Evolutionary conservation across 208 protist genomes (phyloP).

Genomic region (Trypanosoma scelopori): DNA sequence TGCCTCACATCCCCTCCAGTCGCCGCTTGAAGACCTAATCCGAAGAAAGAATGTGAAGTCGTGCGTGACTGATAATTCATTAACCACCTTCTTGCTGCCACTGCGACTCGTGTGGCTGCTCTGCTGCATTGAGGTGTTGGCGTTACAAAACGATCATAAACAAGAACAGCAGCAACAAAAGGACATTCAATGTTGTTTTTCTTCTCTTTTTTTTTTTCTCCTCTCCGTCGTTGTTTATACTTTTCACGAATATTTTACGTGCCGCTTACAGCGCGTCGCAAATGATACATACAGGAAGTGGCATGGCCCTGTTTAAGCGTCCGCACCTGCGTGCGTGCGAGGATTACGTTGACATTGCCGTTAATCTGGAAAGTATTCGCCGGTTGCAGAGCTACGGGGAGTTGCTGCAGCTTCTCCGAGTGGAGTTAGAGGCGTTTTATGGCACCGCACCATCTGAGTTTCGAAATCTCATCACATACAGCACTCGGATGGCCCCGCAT

Average conservation of each 20-base stretch:
- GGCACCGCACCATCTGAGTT: conserved; percentile 14
- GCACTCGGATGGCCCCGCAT: conserved; percentile 28
- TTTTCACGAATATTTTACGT: not conserved
- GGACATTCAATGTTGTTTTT: too few relatives aligned
- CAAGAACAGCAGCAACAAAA: too few relatives aligned
- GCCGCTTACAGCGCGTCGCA: not conserved
- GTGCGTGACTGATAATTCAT: too few relatives aligned
- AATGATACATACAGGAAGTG: not conserved
- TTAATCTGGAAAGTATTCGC: conserved; percentile 47
- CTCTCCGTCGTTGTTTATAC: conserved; percentile 12
- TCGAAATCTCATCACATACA: conserved; percentile 43
- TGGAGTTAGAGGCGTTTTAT: conserved; percentile 53
- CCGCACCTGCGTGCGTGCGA: conserved; percentile 49
- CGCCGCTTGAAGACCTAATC: too few relatives aligned
- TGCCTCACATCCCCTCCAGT: too few relatives aligned
- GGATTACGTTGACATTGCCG: conserved; percentile 43
- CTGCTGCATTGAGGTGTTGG: not conserved
- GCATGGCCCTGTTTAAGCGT: conserved; percentile 57
- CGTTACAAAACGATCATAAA: not conserved
- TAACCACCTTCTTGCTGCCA: too few relatives aligned
- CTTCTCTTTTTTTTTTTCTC: conserved; percentile 29
- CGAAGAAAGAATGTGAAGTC: too few relatives aligned
- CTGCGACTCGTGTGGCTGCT: too few relatives aligned
- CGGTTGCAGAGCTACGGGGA: conserved; percentile 38
- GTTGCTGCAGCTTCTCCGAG: conserved; percentile 37